phyloP scores from a whole-genome alignment of 345 rosid genomes.

The Salix purpurea region DNA sequence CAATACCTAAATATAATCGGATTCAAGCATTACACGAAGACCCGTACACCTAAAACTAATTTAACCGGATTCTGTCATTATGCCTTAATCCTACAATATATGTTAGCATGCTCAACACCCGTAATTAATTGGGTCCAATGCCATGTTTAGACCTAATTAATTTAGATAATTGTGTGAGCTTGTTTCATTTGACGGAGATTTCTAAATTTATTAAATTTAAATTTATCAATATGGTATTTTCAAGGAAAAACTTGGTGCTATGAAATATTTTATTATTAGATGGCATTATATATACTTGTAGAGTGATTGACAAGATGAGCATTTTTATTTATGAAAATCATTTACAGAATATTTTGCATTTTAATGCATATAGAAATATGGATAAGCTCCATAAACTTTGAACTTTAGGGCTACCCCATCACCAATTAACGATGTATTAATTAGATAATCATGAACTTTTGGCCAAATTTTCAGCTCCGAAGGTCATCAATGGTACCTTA shows the following conservation, averaged over 20 bases:
- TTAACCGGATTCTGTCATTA: too few species aligned
- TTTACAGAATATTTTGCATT: background rate
- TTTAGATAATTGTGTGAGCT: accelerated
- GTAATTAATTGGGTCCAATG: too few species aligned
- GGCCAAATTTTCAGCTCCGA: background rate
- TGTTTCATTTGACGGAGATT: too few species aligned
- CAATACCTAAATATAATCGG: too few species aligned
- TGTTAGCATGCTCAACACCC: too few species aligned
- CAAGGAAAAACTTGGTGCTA: too few species aligned
- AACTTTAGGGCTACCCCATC: background rate
- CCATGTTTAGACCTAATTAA: too few species aligned
- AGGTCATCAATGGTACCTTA: background rate
- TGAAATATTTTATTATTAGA: background rate
- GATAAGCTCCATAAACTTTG: background rate
- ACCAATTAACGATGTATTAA: background rate
- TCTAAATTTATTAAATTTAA: too few species aligned
- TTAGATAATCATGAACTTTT: background rate
- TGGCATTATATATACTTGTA: background rate
- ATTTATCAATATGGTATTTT: too few species aligned
- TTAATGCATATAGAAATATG: too few species aligned
- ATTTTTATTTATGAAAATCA: background rate
- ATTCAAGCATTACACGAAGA: accelerated
- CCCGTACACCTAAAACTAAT: too few species aligned
- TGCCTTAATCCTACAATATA: too few species aligned
- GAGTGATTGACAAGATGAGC: background rate